phyloP scores from a whole-genome alignment of 495 filamentous ascomycete species.

The Neurospora terricola region DNA sequence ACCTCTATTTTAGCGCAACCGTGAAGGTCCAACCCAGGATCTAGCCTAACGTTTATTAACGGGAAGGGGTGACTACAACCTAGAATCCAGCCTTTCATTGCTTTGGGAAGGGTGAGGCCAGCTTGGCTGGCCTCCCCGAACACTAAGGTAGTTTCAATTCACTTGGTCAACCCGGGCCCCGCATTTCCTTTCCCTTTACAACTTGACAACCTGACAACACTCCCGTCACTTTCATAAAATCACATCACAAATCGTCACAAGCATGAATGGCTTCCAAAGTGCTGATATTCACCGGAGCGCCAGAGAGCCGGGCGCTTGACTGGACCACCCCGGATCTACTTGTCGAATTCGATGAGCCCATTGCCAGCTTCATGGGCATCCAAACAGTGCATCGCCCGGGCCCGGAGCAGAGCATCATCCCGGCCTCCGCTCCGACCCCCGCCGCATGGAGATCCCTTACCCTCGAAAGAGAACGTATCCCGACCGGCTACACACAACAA shows the following conservation, averaged over 20 bases:
- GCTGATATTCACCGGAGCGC: slow-evolving; percentile 55
- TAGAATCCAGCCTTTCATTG: too few relatives aligned
- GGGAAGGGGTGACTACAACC: too few relatives aligned
- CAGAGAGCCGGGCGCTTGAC: slow-evolving; percentile 39
- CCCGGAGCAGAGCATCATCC: not conserved
- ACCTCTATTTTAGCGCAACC: too few relatives aligned
- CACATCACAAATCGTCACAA: not conserved
- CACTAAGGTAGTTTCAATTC: too few relatives aligned
- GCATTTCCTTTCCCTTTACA: not conserved
- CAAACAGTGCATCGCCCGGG: not conserved
- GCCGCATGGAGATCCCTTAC: slow-evolving; percentile 40
- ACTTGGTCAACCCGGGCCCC: not conserved
- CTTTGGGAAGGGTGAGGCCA: too few relatives aligned
- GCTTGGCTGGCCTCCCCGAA: too few relatives aligned
- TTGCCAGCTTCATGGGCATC: slow-evolving; percentile 37
- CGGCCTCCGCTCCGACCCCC: slow-evolving; percentile 14
- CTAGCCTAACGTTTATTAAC: too few relatives aligned
- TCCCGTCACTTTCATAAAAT: not conserved
- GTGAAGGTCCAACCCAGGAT: too few relatives aligned
- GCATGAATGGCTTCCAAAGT: slow-evolving; percentile 36
- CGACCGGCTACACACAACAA: slow-evolving; percentile 38
- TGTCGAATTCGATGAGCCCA: slow-evolving; percentile 29
- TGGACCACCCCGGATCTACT: slow-evolving; percentile 48
- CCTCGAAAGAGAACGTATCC: slow-evolving; percentile 24
- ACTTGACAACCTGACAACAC: not conserved